Conservation (phyloP, 2,329 filamentous ascomycete genomes). For the Aspergillus ochraceus region DNA sequence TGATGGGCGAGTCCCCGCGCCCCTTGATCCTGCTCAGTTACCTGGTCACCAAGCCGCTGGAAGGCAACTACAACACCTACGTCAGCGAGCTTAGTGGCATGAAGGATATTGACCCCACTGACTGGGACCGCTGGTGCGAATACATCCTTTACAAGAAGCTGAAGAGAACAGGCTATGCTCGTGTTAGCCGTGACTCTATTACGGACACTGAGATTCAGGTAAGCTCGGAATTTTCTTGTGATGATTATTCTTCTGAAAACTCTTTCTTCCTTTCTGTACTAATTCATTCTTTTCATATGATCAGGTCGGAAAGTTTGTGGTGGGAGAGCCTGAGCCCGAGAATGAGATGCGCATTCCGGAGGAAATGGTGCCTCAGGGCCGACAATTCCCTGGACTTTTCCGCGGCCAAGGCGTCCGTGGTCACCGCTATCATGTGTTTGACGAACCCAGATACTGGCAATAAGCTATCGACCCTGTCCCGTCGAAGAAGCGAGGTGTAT, state of each 20-base stretch:
- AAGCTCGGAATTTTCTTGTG: constrained; percentile 25
- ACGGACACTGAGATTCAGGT: constrained; percentile 96
- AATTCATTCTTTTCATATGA: constrained; percentile 12
- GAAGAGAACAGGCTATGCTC: constrained; percentile 81
- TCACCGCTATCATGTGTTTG: constrained; percentile 92
- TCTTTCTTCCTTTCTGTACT: constrained; percentile 3
- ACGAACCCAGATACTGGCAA: constrained; percentile 75
- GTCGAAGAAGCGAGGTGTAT: background rate
- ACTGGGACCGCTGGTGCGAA: constrained; percentile 99
- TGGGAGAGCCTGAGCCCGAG: constrained; percentile 68
- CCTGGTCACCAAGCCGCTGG: constrained; percentile 81
- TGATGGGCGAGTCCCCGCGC: constrained; percentile 81
- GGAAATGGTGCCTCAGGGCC: constrained; percentile 70
- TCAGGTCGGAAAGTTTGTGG: constrained; percentile 83
- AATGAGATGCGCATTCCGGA: constrained; percentile 68
- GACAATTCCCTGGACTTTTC: constrained; percentile 83
- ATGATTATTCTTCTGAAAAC: background rate
- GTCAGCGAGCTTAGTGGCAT: constrained; percentile 85
- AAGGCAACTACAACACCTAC: constrained; percentile 97
- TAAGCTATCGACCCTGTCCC: constrained; percentile 21
- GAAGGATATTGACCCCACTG: constrained; percentile 87
- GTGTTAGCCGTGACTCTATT: constrained; percentile 84
- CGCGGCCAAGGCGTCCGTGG: constrained; percentile 81
- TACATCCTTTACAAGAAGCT: constrained; percentile 95
- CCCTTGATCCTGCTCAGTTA: constrained; percentile 87